These are phyloP conservation scores for Magnusiomyces sp. DNA, from an alignment of 1,139 yeast species.

Conservation along the genomic window DNA sequence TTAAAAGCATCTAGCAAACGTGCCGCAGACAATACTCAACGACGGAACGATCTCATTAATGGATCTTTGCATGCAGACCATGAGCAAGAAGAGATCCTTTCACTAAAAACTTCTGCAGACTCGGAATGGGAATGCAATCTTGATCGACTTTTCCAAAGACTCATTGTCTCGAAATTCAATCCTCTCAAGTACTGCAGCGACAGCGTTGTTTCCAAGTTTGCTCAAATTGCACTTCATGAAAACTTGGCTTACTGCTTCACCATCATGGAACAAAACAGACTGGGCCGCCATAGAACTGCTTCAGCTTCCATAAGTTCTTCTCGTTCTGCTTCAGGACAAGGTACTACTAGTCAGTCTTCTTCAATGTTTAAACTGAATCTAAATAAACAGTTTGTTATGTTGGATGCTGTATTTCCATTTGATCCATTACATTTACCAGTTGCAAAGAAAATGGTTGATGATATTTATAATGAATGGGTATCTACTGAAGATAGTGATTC, in stretches of 20 bases:
- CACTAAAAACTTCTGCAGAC: conserved; percentile 14
- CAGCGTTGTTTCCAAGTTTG: conserved; percentile 88
- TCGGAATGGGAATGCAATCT: conserved; percentile 70
- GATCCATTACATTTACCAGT: conserved; percentile 76
- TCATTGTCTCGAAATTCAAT: conserved; percentile 80
- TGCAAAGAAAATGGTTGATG: conserved; percentile 47
- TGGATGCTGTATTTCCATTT: conserved; percentile 91
- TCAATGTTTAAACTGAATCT: not conserved
- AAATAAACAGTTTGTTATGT: conserved; percentile 60
- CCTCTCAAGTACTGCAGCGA: conserved; percentile 91
- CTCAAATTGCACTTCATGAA: conserved; percentile 82
- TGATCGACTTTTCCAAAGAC: conserved; percentile 80
- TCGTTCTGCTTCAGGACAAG: not conserved
- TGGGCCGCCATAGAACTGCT: conserved; percentile 37
- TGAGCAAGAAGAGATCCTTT: not conserved
- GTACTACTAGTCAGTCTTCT: not conserved
- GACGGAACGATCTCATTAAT: too few species aligned
- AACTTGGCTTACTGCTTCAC: conserved; percentile 91
- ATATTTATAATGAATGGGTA: conserved; percentile 76
- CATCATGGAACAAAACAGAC: conserved; percentile 81
- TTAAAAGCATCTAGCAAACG: not conserved
- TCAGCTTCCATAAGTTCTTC: conserved; percentile 8
- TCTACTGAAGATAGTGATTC: conserved; percentile 58
- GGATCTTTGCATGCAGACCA: not conserved
- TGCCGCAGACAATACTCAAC: too few species aligned